Evolutionary conservation across 1,284 basidiomycete species (phyloP).

Genomic region (Tylopilus sp.): DNA sequence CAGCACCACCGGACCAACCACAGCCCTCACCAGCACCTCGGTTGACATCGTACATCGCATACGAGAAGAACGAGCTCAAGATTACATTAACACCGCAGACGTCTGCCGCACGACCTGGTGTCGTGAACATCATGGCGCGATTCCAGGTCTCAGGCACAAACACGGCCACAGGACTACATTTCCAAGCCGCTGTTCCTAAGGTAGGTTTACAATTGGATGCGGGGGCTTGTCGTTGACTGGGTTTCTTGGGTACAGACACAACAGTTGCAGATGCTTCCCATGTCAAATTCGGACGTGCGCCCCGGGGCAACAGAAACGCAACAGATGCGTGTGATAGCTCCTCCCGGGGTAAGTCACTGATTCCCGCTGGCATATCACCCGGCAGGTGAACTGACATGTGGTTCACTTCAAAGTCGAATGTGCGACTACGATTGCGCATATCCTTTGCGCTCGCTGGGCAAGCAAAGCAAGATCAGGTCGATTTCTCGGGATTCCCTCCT

Average conservation of each 20-base stretch:
- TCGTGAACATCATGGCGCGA: slow-evolving; percentile 86
- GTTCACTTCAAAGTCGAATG: slow-evolving; percentile 53
- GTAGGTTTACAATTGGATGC: slow-evolving; percentile 40
- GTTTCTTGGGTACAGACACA: slow-evolving; percentile 67
- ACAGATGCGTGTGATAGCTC: slow-evolving; percentile 90
- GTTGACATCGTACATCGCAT: slow-evolving; percentile 78
- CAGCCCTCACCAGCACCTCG: slow-evolving; percentile 46
- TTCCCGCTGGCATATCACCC: background rate
- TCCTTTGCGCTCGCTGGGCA: slow-evolving; percentile 69
- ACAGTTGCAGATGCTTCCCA: slow-evolving; percentile 97
- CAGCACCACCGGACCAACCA: slow-evolving; percentile 30
- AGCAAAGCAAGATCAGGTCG: slow-evolving; percentile 86
- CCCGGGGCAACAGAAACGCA: slow-evolving; percentile 89
- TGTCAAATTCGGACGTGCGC: slow-evolving; percentile 80
- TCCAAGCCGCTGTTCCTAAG: slow-evolving; percentile 98
- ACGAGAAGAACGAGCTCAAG: slow-evolving; percentile 86
- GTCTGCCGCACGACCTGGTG: slow-evolving; percentile 72
- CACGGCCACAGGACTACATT: slow-evolving; percentile 66
- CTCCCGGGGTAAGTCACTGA: slow-evolving; percentile 68
- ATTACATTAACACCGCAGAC: slow-evolving; percentile 89
- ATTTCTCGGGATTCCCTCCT: slow-evolving; percentile 88
- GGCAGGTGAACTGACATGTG: slow-evolving; percentile 5
- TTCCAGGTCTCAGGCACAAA: slow-evolving; percentile 70
- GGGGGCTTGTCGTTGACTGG: background rate
- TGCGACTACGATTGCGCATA: slow-evolving; percentile 86